Percentiles rank a stretch among this genome's conserved stretches.
Conservation (phyloP, 2,329 filamentous ascomycete species). For the Claviceps pazoutovae region DNA sequence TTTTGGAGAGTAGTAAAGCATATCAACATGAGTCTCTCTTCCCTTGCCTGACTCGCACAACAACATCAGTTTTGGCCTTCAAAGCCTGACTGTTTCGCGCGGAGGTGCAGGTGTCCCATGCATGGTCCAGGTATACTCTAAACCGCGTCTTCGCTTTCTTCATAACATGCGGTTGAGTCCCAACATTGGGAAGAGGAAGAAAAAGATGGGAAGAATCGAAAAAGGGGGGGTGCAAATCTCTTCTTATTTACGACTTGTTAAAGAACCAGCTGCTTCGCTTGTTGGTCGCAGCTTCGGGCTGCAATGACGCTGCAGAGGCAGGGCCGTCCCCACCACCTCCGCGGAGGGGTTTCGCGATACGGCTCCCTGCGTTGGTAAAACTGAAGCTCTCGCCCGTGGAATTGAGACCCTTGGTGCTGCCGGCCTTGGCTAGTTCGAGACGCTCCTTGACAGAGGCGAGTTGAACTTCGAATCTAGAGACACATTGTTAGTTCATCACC, state of each 20-base stretch:
- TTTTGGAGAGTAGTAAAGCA: not conserved
- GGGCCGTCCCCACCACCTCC: slow-evolving; percentile 39
- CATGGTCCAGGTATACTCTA: too few species aligned
- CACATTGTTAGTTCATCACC: not conserved
- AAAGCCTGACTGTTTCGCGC: too few species aligned
- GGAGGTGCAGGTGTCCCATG: too few species aligned
- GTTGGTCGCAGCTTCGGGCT: slow-evolving; percentile 38
- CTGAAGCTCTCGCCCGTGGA: slow-evolving; percentile 56
- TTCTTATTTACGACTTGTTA: slow-evolving; percentile 37
- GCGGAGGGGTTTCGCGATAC: slow-evolving; percentile 55
- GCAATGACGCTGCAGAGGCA: slow-evolving; percentile 44
- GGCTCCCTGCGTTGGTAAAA: slow-evolving; percentile 49
- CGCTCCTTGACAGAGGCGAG: slow-evolving; percentile 95
- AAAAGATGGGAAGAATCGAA: not conserved
- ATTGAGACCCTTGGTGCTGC: slow-evolving; percentile 72
- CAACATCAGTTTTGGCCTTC: too few species aligned
- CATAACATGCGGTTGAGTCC: too few species aligned
- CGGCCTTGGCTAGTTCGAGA: slow-evolving; percentile 85
- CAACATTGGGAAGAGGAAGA: too few species aligned
- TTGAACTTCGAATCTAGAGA: slow-evolving; percentile 79
- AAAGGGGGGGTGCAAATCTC: not conserved
- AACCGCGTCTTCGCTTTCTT: too few species aligned
- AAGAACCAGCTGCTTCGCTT: slow-evolving; percentile 68
- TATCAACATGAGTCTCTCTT: not conserved
- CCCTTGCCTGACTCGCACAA: too few species aligned